Base-by-base conservation (phyloP, 257 asterid genomes). In the Striga asiatica region DNA sequence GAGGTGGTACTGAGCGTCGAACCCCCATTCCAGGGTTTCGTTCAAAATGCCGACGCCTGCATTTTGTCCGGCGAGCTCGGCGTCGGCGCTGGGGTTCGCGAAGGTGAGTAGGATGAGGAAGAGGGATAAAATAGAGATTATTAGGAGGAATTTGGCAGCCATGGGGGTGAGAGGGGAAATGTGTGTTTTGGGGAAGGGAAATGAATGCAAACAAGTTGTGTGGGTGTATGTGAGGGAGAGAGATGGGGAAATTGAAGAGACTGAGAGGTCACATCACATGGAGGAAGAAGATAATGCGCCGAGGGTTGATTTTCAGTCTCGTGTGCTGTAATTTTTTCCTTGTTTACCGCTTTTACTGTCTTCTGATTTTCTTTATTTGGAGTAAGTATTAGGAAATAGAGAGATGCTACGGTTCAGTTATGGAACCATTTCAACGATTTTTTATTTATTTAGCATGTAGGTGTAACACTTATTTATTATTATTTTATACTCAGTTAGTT, bases 11-110 rank as follows among this genome's bases (percentile, higher is more conserved):
- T 35, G 48, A 2, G 49, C 0, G 5, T 41, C 50, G 23, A 57
- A 24, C 22, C 42, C 59, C 77, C 75, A 65, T n/a, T 64, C 62
- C 6, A 63, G 48, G 62, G 68, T 58, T 57, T 53, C 61, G 23
- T 61, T 66, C 67, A 45, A 49, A 25, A 45, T 25, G 45, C 37
- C 56, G 14, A 62, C 37, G 74, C 66, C 28, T 67, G 46, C 22
- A 23, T 31, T 50, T 55, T 7, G 61, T 27, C 61, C 70, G 31
- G 10, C 18, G 20, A n/a, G 14, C 22, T 60, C 63, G 8, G 77
- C 73, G 46, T 8, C 37, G 45, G 52, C 64, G 25, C 39, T 43
- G 49, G 72, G 48, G 22, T 17, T 24, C 10, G 27, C 23, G 29
- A 47, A 25, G 48, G 21, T 32, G 42, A 58, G 12, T 2, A 67